Percentiles rank a stretch among this genome's conserved stretches.
Conservation (phyloP, 768 basidiomycete species). For the Kwoniella sp. region DNA sequence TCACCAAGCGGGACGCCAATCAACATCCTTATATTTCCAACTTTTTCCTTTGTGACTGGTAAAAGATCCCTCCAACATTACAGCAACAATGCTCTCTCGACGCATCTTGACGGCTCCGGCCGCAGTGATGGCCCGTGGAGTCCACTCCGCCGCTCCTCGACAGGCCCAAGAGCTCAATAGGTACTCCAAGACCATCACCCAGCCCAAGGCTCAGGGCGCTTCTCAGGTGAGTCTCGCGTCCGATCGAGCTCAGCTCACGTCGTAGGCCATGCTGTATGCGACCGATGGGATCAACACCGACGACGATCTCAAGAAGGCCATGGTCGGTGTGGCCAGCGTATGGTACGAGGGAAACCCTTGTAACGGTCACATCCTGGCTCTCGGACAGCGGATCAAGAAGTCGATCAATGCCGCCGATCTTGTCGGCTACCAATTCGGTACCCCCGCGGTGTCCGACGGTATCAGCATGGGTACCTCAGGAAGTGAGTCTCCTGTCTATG, state of each 20-base stretch:
- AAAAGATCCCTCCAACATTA: too few relatives aligned
- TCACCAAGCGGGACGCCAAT: too few relatives aligned
- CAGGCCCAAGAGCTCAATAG: constrained; percentile 52
- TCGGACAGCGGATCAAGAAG: constrained; percentile 80
- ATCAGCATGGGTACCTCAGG: constrained; percentile 96
- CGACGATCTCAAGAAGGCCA: constrained; percentile 85
- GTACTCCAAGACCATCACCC: constrained; percentile 77
- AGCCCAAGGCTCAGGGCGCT: constrained; percentile 90
- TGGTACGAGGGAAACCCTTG: constrained; percentile 99
- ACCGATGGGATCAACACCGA: constrained; percentile 81
- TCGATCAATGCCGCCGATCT: constrained; percentile 66
- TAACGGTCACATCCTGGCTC: constrained; percentile 83
- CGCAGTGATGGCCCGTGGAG: not conserved
- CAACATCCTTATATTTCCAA: too few relatives aligned
- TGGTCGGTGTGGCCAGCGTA: constrained; percentile 95
- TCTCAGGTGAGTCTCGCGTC: constrained; percentile 62
- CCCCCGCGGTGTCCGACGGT: constrained; percentile 94
- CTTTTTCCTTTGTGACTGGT: too few relatives aligned
- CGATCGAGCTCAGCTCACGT: not conserved
- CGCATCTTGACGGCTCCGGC: not conserved
- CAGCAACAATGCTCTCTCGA: constrained; percentile 14
- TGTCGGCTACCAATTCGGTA: constrained; percentile 96
- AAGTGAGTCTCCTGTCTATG: constrained; percentile 62
- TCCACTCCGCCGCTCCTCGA: constrained; percentile 9
- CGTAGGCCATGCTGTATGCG: constrained; percentile 96